Conservation (phyloP, 208 protist species). For the Wallacemonas rigidus region DNA sequence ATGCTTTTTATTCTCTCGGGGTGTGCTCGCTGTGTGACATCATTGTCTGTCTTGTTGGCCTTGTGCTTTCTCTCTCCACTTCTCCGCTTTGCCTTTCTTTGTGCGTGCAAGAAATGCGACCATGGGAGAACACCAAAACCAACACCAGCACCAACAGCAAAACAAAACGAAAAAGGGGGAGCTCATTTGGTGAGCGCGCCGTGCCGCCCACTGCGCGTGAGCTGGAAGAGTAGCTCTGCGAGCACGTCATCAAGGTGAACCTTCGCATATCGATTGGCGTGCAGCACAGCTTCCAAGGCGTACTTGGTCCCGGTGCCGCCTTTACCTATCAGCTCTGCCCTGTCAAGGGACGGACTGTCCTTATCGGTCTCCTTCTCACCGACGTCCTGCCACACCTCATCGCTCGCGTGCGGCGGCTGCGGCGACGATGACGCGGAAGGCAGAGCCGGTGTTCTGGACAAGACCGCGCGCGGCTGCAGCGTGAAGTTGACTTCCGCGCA, state of each 20-base stretch:
- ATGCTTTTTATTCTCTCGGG: too few species aligned
- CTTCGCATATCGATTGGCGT: constrained; percentile 10
- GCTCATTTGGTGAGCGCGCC: constrained; percentile 11
- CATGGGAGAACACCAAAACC: too few species aligned
- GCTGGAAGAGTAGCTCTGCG: constrained; percentile 18
- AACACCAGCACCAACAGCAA: not conserved
- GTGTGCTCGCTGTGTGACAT: too few species aligned
- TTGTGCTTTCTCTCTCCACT: too few species aligned
- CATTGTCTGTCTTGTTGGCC: too few species aligned
- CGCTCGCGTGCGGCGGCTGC: not conserved
- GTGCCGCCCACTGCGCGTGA: not conserved
- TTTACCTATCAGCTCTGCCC: constrained; percentile 1
- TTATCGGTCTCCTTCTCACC: not conserved
- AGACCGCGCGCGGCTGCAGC: not conserved
- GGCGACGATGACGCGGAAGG: not conserved
- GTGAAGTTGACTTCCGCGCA: constrained; percentile 52
- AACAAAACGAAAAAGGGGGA: not conserved
- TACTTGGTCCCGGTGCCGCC: not conserved
- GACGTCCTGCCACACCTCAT: not conserved
- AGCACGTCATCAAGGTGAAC: constrained; percentile 18
- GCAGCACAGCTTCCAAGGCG: not conserved
- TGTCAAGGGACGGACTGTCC: not conserved
- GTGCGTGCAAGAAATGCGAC: too few species aligned
- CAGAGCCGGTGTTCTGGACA: not conserved
- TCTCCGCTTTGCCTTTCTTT: too few species aligned